A percentile compares a stretch with the other conserved stretches of the same genome.
Conservation (phyloP, 768 basidiomycete genomes). For the Dictyophora rubrovolvata region DNA sequence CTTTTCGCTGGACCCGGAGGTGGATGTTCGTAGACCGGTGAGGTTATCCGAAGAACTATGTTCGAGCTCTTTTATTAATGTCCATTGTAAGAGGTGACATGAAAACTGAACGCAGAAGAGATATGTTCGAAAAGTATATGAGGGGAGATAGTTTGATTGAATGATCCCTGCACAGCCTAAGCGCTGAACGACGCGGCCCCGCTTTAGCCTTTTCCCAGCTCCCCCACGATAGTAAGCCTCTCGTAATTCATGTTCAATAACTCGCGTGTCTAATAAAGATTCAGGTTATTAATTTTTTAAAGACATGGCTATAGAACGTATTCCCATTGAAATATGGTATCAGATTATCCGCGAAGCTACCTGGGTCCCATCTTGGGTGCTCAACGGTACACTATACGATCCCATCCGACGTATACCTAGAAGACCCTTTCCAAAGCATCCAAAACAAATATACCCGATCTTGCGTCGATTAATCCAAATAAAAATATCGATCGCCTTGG, state of each 20-base stretch:
- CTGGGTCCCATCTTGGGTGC: not conserved
- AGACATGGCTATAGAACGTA: too few relatives aligned
- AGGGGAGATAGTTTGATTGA: conserved; percentile 1
- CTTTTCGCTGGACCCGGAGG: too few relatives aligned
- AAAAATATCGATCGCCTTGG: not conserved
- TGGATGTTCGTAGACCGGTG: not conserved
- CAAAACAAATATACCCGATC: not conserved
- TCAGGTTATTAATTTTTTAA: not conserved
- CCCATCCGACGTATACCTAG: not conserved
- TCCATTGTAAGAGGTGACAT: not conserved
- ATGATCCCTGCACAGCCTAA: not conserved
- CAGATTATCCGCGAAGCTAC: conserved; percentile 5
- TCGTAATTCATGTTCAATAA: not conserved
- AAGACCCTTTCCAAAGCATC: not conserved
- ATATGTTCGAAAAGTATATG: conserved; percentile 1
- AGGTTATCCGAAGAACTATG: not conserved
- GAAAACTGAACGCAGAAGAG: not conserved
- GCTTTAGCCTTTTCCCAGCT: not conserved
- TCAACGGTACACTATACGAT: not conserved
- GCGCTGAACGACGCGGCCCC: not conserved
- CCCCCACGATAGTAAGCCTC: not conserved
- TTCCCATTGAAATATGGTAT: conserved; percentile 3
- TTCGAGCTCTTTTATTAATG: not conserved
- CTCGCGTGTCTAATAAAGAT: not conserved
- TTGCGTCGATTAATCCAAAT: not conserved